Base-by-base conservation (phyloP, 2,329 filamentous ascomycete species). In the Stagonosporopsis vannaccii region DNA sequence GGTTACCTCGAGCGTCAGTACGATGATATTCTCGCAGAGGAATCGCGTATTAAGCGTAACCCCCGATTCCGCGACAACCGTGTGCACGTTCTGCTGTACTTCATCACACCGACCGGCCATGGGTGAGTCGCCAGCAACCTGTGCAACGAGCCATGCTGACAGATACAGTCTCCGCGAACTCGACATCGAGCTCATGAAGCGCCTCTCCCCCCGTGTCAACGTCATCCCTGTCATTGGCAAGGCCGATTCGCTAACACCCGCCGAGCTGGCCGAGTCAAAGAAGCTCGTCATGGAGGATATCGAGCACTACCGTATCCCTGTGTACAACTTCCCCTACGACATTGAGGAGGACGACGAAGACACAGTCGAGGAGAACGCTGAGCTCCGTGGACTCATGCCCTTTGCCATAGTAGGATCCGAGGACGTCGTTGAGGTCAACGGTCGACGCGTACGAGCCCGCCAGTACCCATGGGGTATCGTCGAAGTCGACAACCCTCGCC, bases 11-110 rank as follows among this genome's bases (percentile, higher is more conserved):
- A 99, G 85, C 88, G 94, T 82, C 94, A 99, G 87, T 98, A 98
- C 80, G 95, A 99, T 80, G 93, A 98, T 78, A 98, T 99, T 84
- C 87, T 99, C 71, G 94, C 95, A 61, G 94, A 98, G 83, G 95
- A 99, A 84, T 98, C 95, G 73, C 92, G 95, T 84, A 99, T 99
- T 85, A 99, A 99, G 91, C 95, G 95, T 92, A 99, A 99, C 84
- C 95, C 95, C 70, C 89, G 95, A 75, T 99, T 99, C 90, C 90
- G 95, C 76, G 95, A 99, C 82, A 98, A 99, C 83, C 91, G 95
- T 82, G 92, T 99, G 44, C 95, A 99, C 76, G 95, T 93, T 68
- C 88, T 99, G 78, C 89, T 99, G 72, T 99, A 99, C 86, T 99
- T 99, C 80, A 98, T 99, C 84, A 96, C 95, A 65, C 95, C 95